Evolutionary conservation across 768 basidiomycete genomes (phyloP), one percentile per base, ranked within the genome.

Genomic region (Russula lepida): DNA sequence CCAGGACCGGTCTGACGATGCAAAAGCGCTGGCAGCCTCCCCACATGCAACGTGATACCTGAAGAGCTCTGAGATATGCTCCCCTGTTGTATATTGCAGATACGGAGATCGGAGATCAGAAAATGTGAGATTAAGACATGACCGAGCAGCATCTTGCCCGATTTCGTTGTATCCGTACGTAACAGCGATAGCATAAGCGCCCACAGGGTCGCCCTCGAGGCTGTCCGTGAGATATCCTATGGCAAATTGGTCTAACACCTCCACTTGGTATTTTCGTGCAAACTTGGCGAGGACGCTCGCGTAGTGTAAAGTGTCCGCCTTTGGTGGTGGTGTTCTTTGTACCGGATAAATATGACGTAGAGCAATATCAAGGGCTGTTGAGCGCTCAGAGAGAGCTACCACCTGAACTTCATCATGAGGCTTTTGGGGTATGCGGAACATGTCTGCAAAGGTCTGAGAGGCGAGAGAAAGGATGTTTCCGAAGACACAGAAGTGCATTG

Each of bases 281-380:
- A 60, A 64, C 25, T 64, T 50, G 3, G 55, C 37, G 21, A 66
- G 54, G 44, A 39, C 11, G 28, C 46, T 32, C 23, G 50, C 59
- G 11, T 27, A 54, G 17, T 19, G 15, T 21, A 64, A 49, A 23
- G 11, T 1, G 25, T 37, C 30, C n/a, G 30, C 12, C 1, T 28
- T 13, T 3, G 58, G 58, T 0, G 37, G 9, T 3, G 58, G 58
- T 0, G 37, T 12, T 21, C 21, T 37, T 37, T 9, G 37, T 6
- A 63, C n/a, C 0, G 62, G 57, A 25, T 65, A 65, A 41, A 63
- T 49, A n/a, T 58, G 58, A 44, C 64, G 62, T 7, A 65, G 53
- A 15, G 37, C 23, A 9, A 53, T 1, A 19, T 65, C 58, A 25
- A 65, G 62, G 3, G 49, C 37, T 32, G 47, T 15, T 6, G 64